Percentiles rank a stretch among this genome's conserved stretches.
These are phyloP conservation scores for Xylariales sp. DNA, from an alignment of 2,329 filamentous ascomycete species.

Conservation along the genomic window DNA sequence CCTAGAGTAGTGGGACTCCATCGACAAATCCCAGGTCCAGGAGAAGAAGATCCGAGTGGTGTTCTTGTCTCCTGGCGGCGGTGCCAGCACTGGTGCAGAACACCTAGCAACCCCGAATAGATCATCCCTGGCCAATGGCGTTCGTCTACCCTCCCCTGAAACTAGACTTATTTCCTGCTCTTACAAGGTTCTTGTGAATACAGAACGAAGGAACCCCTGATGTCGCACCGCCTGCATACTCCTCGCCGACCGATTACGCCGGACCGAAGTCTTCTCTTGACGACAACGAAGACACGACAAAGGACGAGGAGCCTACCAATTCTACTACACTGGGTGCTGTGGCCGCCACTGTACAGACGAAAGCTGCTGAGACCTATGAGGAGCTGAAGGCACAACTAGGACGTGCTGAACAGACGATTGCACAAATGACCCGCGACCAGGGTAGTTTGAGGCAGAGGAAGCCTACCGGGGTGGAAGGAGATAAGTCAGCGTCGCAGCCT, in stretches of 20 bases:
- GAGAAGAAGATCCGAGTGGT: constrained; percentile 95
- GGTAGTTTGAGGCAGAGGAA: constrained; percentile 78
- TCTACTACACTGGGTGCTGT: constrained; percentile 20
- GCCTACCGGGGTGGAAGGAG: constrained; percentile 40
- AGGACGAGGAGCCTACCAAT: constrained; percentile 26
- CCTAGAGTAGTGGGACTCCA: constrained; percentile 66
- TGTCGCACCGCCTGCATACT: constrained; percentile 36
- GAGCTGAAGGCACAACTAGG: constrained; percentile 70
- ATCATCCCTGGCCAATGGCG: constrained; percentile 33
- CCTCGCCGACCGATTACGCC: constrained; percentile 36
- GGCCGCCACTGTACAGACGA: constrained; percentile 44
- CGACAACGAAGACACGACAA: constrained; percentile 29
- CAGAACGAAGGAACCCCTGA: constrained; percentile 40
- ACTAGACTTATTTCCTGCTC: not conserved
- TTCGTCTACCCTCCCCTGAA: constrained; percentile 25
- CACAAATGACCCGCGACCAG: constrained; percentile 60
- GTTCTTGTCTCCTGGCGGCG: constrained; percentile 66
- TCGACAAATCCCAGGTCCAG: constrained; percentile 70
- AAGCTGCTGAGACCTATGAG: constrained; percentile 39
- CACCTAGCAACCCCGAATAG: constrained; percentile 36
- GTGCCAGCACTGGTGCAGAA: constrained; percentile 21
- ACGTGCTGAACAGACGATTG: constrained; percentile 70
- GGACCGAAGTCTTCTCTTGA: constrained; percentile 22
- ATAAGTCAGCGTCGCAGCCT: constrained; percentile 44
- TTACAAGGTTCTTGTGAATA: constrained; percentile 7